Percentiles rank a stretch among this genome's conserved stretches.
Evolutionary conservation across 257 asterid genomes (phyloP).

Genomic region (Misopates orontium): DNA sequence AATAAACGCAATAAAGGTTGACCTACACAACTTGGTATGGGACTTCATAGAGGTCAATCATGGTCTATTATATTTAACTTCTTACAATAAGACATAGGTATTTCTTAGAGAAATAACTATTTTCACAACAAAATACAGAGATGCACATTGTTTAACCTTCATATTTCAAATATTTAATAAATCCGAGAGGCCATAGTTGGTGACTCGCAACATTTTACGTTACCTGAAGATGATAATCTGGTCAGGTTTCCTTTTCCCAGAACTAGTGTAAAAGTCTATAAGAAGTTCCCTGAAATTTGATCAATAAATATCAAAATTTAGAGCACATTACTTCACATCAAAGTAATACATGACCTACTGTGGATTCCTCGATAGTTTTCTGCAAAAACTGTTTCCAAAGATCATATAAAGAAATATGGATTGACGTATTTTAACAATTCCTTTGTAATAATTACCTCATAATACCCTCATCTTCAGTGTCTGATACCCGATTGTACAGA

Average conservation of each 20-base stretch:
- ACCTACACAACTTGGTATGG: background rate
- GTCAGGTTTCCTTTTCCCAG: constrained; percentile 77
- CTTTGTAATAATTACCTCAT: constrained; percentile 51
- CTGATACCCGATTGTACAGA: constrained; percentile 60
- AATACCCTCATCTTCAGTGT: constrained; percentile 76
- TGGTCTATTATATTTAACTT: no score
- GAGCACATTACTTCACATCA: background rate
- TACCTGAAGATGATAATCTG: constrained; percentile 87
- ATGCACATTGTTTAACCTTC: background rate
- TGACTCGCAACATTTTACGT: background rate
- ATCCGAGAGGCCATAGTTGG: background rate
- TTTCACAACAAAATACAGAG: background rate
- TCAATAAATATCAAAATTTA: background rate
- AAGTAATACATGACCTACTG: no score
- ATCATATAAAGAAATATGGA: background rate
- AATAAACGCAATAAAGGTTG: background rate
- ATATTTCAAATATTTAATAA: background rate
- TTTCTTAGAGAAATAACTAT: background rate
- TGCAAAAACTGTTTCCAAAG: no score
- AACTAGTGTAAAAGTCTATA: constrained; percentile 64
- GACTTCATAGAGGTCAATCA: background rate
- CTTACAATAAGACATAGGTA: background rate
- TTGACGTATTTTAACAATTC: background rate
- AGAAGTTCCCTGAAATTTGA: constrained; percentile 66
- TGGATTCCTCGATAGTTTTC: background rate